These are phyloP conservation scores for Erigeron canadensis DNA, from an alignment of 129 eudicot genomes.

Conservation along the genomic window DNA sequence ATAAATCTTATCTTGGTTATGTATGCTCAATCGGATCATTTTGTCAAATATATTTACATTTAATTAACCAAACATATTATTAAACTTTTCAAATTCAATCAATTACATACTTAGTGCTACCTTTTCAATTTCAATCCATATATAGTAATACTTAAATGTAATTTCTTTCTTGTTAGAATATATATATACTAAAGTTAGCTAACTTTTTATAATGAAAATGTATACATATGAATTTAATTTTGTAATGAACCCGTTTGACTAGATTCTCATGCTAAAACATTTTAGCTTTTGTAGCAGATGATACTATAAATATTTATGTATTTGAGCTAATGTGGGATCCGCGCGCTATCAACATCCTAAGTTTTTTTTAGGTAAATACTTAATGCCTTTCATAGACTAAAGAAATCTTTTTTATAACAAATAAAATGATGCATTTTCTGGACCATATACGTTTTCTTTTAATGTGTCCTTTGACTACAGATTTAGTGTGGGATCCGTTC, in stretches of 20 bases:
- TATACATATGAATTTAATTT: neutral
- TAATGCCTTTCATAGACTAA: neutral
- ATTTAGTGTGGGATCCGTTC: constrained; percentile 6
- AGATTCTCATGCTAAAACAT: neutral
- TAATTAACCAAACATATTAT: too few species aligned
- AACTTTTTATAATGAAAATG: too few species aligned
- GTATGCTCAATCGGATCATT: too few species aligned
- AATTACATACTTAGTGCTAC: too few species aligned
- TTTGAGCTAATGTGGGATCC: neutral
- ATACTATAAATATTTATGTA: neutral
- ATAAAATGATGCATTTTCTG: neutral
- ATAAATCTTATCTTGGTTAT: too few species aligned
- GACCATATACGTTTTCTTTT: neutral
- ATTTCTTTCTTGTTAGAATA: too few species aligned
- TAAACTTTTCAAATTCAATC: too few species aligned
- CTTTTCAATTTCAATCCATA: too few species aligned
- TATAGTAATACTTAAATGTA: too few species aligned
- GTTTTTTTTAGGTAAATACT: constrained; percentile 10
- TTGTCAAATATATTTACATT: too few species aligned
- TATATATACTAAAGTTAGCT: too few species aligned
- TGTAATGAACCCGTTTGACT: neutral
- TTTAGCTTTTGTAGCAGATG: neutral
- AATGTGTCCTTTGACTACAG: constrained; percentile 3
- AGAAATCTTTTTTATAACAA: neutral
- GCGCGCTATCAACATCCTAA: neutral